Base-by-base conservation (phyloP, 2,329 filamentous ascomycete species). In the Colletotrichum sp. region DNA sequence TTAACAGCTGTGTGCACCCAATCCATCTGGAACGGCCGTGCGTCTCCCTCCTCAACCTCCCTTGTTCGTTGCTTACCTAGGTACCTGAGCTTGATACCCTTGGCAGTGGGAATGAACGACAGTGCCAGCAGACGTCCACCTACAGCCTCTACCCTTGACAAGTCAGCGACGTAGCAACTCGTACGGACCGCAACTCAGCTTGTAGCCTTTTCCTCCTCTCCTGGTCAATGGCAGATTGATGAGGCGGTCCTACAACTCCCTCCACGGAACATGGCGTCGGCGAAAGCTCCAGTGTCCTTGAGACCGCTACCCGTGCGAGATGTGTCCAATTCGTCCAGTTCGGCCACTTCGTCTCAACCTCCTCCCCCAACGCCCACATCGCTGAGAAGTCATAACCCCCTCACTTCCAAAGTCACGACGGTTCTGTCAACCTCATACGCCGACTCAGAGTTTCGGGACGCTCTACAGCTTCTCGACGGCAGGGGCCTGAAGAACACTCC, bases 341-440 rank as follows among this genome's bases (percentile, higher is more conserved):
- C 60, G 22, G 61, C 36, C 28, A 57, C 30, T 27, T 59, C 48
- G 55, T 60, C 71, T 16, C 71, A 59, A n/a, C 70, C 74, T 61
- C 69, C 74, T 61, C 74, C 80, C 69, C 79, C 81, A 71, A 79
- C 80, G 75, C 77, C 82, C 28, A 78, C 82, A 2, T 79, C 83
- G 30, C 82, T 83, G 64, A 90, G 85, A 77, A 81, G 87, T 25
- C 81, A 87, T 16, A 95, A 92, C 83, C 94, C 95, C 9, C 87
- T 98, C 36, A 93, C 95, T 9, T 94, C 93, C 76, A 95, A 97
- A 82, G 91, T 98, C 79, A 94, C 95, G 28, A 93, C 91, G 77
- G 94, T 98, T 55, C 91, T 98, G 65, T 98, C 97, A 6, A 93
- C 95, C 4, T 98, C 96, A 0, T 98, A 98, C 85, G 94, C 96